Base-by-base conservation (phyloP, 495 filamentous ascomycete genomes). In the Parachaetomium inaequale region DNA sequence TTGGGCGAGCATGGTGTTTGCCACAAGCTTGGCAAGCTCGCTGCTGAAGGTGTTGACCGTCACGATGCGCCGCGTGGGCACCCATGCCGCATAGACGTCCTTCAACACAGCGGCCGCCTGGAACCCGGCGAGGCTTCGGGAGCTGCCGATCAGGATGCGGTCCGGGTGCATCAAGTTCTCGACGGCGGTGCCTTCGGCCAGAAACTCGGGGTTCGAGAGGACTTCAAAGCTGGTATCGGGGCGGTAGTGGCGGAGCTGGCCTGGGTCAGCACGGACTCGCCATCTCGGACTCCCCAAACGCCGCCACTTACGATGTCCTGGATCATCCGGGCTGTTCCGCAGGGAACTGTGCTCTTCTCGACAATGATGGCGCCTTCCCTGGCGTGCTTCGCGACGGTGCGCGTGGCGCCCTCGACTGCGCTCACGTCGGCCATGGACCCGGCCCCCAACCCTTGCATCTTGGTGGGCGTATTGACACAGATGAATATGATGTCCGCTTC, bases 261-360 rank as follows among this genome's bases (percentile, higher is more conserved):
- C 32, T 29, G 36, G 36, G 49, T 64, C 38, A 65, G 26, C 21
- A 36, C 45, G 31, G 26, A 59, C n/a, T 28, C 26, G 21, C 7
- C 14, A 25, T 2, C 8, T 8, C 3, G 0, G 4, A 10, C 2
- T 29, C 15, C 3, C 19, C 8, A 8, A 14, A 29, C 25, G 36
- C 4, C 2, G 6, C n/a, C 4, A 68, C 81, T 78, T 68, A 87
- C 85, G 59, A 86, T 89, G 54, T 87, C 81, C 52, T 83, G 80
- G 23, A 95, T 82, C 31, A 84, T 79, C 40, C 90, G 79, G 0
- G 90, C 87, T 6, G 91, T 95, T 21, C 87, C 79, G 65, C 87
- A 91, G 6, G 91, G 91, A 29, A 95, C 91, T 0, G 91, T 95
- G 47, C 84, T 87, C 74, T 93, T 93, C 75, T 93, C 91, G 2